Evolutionary conservation across 257 asterid species (phyloP), one percentile per base, ranked within the genome.

Genomic region (Solanum boliviense): DNA sequence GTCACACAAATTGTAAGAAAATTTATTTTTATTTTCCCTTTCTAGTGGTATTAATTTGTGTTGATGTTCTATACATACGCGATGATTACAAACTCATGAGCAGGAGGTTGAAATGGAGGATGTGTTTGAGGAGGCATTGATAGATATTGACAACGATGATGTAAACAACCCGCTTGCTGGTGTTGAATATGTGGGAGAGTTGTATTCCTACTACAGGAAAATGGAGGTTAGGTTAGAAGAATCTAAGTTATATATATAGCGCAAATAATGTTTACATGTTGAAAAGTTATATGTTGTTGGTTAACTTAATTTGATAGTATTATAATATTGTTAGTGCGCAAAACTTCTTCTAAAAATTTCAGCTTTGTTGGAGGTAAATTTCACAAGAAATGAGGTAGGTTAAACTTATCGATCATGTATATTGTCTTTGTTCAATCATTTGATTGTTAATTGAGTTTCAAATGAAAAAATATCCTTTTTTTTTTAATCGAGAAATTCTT

Each of bases 81-180:
- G 44, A 13, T 39, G 87, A 72, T 32, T 4, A 4, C 8, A 79
- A 78, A 25, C 91, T 48, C 25, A 91, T 90, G 38, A 92, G 93
- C 98, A 95, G 93, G 99, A 96, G 93, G 93, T 95, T 20, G 98
- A 94, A 76, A 96, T 95, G 98, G 99, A 94, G 76, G 98, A 96
- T 90, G 92, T 93, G 84, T 93, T 92, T 56, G 98, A 94, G 89
- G 98, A 95, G 89, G 82, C 92, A 11, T 84, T 94, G 1, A 25
- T 89, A 79, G 98, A 94, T 82, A 96, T 96, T 32, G 99, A 96
- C 72, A 81, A 91, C 11, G 73, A 89, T 56, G 98, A 96, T 85
- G 94, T 90, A 3, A 93, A 92, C 88, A 92, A 96, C 87, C 95
- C 98, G 9, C 93, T 96, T 44, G 94, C 98, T 13, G 97, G 92